These are phyloP conservation scores for Stephania japonica DNA, from an alignment of 164 flowering plant species.

Conservation along the genomic window DNA sequence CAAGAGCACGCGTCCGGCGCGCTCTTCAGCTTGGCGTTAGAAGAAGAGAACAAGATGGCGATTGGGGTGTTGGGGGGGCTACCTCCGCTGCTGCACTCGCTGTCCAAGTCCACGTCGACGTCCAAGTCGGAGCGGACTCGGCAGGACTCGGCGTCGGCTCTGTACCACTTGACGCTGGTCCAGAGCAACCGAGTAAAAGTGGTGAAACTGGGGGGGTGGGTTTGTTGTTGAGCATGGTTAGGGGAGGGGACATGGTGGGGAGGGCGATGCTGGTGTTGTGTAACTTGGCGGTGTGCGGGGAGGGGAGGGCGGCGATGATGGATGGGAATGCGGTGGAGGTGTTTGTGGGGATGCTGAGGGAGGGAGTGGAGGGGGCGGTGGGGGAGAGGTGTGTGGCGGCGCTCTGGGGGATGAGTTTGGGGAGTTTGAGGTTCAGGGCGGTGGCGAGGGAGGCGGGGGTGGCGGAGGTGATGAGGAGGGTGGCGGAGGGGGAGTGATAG, in stretches of 20 bases:
- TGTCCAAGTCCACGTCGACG: slow-evolving; percentile 50
- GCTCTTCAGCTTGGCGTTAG: slow-evolving; percentile 73
- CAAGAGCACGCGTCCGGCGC: slow-evolving; percentile 97
- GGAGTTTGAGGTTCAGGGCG: slow-evolving; percentile 72
- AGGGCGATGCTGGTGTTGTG: slow-evolving; percentile 58
- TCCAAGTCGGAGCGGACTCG: slow-evolving; percentile 41
- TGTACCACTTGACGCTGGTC: slow-evolving; percentile 64
- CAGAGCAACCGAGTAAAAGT: slow-evolving; percentile 74
- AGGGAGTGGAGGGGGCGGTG: slow-evolving; percentile 28
- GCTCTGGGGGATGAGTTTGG: slow-evolving; percentile 64
- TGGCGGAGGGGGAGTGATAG: slow-evolving; percentile 64
- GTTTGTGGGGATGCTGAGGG: slow-evolving; percentile 48
- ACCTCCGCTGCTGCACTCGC: slow-evolving; percentile 64
- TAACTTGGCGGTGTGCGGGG: slow-evolving; percentile 59
- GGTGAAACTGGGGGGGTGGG: slow-evolving; percentile 64
- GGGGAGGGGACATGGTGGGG: slow-evolving; percentile 28
- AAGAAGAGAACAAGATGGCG: slow-evolving; percentile 84
- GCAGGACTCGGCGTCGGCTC: slow-evolving; percentile 82
- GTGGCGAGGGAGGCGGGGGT: slow-evolving; percentile 74
- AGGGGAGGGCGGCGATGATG: slow-evolving; percentile 79
- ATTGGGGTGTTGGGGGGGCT: slow-evolving; percentile 89
- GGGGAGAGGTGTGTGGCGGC: slow-evolving; percentile 49
- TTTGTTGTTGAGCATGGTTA: slow-evolving; percentile 41
- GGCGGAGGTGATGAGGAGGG: slow-evolving; percentile 58
- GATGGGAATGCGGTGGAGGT: slow-evolving; percentile 68